Base-by-base conservation (phyloP, 306 rosid genomes). In the Cucurbita pepo region DNA sequence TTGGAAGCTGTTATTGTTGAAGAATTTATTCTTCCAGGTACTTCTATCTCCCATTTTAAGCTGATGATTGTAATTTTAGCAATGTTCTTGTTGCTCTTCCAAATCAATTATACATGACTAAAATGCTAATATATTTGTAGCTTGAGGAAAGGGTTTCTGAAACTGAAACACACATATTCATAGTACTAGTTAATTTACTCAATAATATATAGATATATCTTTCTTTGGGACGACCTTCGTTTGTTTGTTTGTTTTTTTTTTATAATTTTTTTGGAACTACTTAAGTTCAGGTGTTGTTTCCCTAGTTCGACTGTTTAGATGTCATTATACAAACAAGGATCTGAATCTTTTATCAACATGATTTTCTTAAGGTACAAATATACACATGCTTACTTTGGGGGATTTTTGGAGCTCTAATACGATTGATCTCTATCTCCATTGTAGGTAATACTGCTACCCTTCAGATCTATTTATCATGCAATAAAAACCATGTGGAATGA, bases 361-460 rank as follows among this genome's bases (percentile, higher is more conserved):
- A 30, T 77, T 43, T 75, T 48, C 61, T 79, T 77, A 85, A 93
- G 98, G 97, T 74, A 93, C 98, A 69, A 77, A 88, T 77, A 93
- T 93, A 71, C 79, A 82, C 77, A 90, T 93, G 96, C 94, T 93
- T 78, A 84, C 87, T 6, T 66, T 93, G 76, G 96, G 96, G 57
- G 98, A 93, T 75, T 84, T 85, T 83, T 90, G 96, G 94, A 93
- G 98, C 77, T 86, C 94, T 62, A 90, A 90, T 75, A 82, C 87
- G 75, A 85, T 93, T 44, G 98, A 93, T 82, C 88, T 93, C 69
- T 93, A 90, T 82, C 93, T 93, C 77, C 97, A 90, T 63, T 92
- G 94, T 30, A 88, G 96, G 98, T 90, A 83, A 10, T 45, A 22
- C 16, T 70, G 58, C 54, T 9, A 70, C 30, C 56, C 14, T 9